Base-by-base conservation (phyloP, 495 filamentous ascomycete genomes). In the Penicillium nucicola region DNA sequence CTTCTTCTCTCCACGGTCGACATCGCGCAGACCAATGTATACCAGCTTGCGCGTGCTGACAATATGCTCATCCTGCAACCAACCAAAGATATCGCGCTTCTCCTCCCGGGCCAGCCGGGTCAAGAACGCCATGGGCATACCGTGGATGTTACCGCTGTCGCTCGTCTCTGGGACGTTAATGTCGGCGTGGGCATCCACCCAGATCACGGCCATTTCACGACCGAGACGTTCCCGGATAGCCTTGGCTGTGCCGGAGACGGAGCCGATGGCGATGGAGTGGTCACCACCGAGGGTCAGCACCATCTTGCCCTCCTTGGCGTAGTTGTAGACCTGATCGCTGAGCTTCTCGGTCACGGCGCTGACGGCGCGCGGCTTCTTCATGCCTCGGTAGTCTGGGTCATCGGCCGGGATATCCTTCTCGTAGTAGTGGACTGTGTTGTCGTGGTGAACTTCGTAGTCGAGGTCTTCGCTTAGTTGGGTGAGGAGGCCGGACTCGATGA, bases 161-260 rank as follows among this genome's bases (percentile, higher is more conserved):
- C 85, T 90, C 36, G 85, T 87, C 78, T 97, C 91, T 39, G 93
- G 93, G 10, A 88, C 87, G 69, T 99, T 99, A 77, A 99, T 96
- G 62, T 97, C 93, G 17, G 92, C 88, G 64, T 99, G 93, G 17
- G 93, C 93, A 69, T 99, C 93, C 5, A 99, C 93, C 93, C 93
- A 99, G 62, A 99, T 92, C 7, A 99, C 88, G 1, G 90, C 92
- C 38, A 96, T 80, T 51, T 97, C 92, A 34, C 84, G 76, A 12
- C 84, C 82, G 48, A 93, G 67, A 25, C 93, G 74, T 75, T 97
- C 90, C 31, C 85, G 81, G 45, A 90, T 85, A 0, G 93, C 93
- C 71, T 85, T 87, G 31, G 90, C 84, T 2, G 85, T 86, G 4
- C 93, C 93, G 14, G 85, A 84, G 49, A 97, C 82, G 18, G 89